Conservation (phyloP, 2,329 filamentous ascomycete genomes). For the Blastomyces percursus region DNA sequence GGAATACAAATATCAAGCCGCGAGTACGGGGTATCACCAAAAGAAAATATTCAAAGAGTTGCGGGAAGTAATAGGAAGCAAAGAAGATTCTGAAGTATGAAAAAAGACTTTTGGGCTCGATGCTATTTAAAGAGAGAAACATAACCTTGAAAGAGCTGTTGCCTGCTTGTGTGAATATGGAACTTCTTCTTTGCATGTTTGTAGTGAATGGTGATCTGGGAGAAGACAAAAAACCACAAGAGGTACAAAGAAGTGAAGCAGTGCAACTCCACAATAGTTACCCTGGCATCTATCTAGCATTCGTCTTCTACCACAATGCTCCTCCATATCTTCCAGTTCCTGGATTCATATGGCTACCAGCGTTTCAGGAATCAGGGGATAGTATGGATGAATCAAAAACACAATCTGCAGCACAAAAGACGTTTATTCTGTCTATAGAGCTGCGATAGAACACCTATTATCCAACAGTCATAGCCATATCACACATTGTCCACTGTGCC, state of each 20-base stretch:
- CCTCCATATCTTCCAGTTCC: not conserved
- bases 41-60: not conserved
- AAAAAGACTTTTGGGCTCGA: not conserved
- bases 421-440: not conserved
- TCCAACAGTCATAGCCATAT: not conserved
- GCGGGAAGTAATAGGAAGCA: not conserved
- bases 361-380: not conserved
- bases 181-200: not conserved
- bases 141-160: not conserved
- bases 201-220: not conserved
- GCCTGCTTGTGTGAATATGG: conserved; percentile 1
- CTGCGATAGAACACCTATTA: not conserved
- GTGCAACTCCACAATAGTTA: not conserved
- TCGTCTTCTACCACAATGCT: not conserved
- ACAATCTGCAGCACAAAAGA: not conserved
- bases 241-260: not conserved
- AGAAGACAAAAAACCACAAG: not conserved
- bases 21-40: not conserved
- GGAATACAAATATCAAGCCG: not conserved
- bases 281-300: not conserved
- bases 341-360: not conserved
- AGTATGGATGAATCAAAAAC: not conserved
- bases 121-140: not conserved
- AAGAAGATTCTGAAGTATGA: not conserved
- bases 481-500: not conserved